These are phyloP conservation scores for Hamamelis virginiana DNA, from an alignment of 164 flowering plant species.

Conservation along the genomic window DNA sequence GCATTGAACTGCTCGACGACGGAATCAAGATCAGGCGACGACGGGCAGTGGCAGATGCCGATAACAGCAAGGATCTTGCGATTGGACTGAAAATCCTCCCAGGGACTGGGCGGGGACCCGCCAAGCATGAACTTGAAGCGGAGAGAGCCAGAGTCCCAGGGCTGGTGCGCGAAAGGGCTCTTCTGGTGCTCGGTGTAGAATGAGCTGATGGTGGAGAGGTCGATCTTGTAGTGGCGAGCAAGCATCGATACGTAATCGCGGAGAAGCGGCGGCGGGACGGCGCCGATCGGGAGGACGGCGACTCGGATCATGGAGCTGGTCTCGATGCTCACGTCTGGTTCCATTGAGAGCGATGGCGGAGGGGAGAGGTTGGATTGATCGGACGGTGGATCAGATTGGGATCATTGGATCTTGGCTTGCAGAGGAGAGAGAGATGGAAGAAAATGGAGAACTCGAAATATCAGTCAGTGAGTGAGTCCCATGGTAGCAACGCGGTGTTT, in stretches of 20 bases:
- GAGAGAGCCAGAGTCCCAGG: conserved; percentile 85
- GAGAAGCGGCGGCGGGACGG: conserved; percentile 54
- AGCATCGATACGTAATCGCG: conserved; percentile 79
- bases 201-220: conserved; percentile 80
- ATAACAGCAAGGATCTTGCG: conserved; percentile 87
- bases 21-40: conserved; percentile 72
- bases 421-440: background rate
- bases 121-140: conserved; percentile 86
- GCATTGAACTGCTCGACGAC: conserved; percentile 48
- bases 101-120: conserved; percentile 76
- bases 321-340: conserved; percentile 97
- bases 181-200: conserved; percentile 99
- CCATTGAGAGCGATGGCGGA: conserved; percentile 42
- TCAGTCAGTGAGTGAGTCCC: no score
- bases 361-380: conserved; percentile 1
- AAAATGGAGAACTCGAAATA: no score
- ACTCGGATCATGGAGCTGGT: conserved; percentile 81
- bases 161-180: conserved; percentile 90
- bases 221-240: conserved; percentile 56
- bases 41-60: conserved; percentile 89
- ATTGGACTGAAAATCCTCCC: conserved; percentile 96
- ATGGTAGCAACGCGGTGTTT: no score
- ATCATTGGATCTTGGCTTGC: background rate
- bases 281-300: conserved; percentile 90
- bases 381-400: background rate